Conservation (phyloP, 768 basidiomycete genomes). For the Termitomyces bulborhizus region DNA sequence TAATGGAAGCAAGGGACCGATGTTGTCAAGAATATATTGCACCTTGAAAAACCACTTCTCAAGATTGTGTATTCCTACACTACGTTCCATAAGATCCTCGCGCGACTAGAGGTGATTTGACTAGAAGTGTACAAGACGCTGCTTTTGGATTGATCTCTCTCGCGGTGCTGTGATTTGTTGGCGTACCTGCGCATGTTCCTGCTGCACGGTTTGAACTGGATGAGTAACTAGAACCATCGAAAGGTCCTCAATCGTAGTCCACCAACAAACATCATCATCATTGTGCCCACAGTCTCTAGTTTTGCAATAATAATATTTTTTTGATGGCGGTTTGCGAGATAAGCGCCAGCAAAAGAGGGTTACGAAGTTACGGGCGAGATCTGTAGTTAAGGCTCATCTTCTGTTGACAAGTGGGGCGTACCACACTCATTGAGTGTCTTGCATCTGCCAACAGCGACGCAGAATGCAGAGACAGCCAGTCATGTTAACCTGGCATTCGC, state of each 20-base stretch:
- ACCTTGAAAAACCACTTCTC: too few species aligned
- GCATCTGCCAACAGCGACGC: slow-evolving; percentile 91
- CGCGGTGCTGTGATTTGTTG: too few species aligned
- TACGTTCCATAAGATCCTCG: too few species aligned
- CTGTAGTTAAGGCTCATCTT: slow-evolving; percentile 26
- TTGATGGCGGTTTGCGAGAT: slow-evolving; percentile 73
- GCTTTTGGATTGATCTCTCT: too few species aligned
- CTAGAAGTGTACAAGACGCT: too few species aligned
- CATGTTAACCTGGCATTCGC: slow-evolving; percentile 76
- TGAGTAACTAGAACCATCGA: too few species aligned
- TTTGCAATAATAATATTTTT: slow-evolving; percentile 81
- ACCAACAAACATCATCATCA: slow-evolving; percentile 76
- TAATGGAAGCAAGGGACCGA: too few species aligned
- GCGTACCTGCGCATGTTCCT: too few species aligned
- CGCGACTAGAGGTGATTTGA: too few species aligned
- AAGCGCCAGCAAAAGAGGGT: slow-evolving; percentile 86
- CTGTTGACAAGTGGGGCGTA: slow-evolving; percentile 27
- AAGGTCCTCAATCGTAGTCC: slow-evolving; percentile 16
- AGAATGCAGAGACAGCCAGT: slow-evolving; percentile 90
- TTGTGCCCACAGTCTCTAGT: slow-evolving; percentile 94
- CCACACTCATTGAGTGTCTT: slow-evolving; percentile 80
- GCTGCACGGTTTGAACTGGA: too few species aligned
- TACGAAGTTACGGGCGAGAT: slow-evolving; percentile 86
- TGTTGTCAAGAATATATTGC: too few species aligned
- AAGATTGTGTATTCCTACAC: too few species aligned